These are phyloP conservation scores for Russula olivacea DNA, from an alignment of 768 basidiomycete genomes.

Conservation along the genomic window DNA sequence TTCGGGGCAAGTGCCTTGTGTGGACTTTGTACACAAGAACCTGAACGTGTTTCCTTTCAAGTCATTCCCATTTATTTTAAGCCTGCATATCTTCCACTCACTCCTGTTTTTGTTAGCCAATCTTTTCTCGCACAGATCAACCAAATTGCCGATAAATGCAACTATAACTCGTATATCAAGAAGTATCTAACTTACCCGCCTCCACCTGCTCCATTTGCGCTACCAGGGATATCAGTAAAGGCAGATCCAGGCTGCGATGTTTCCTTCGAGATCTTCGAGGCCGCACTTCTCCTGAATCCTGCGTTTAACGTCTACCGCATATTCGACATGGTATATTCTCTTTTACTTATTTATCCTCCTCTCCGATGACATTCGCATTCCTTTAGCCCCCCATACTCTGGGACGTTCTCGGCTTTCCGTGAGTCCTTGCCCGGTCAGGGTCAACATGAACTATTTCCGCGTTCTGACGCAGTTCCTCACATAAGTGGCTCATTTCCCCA, in stretches of 20 bases:
- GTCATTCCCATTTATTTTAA: neutral
- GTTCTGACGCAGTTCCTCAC: neutral
- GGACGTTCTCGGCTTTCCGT: constrained; percentile 26
- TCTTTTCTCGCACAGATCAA: constrained; percentile 20
- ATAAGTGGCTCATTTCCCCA: constrained; percentile 22
- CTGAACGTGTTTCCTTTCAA: constrained; percentile 19
- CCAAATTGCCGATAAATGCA: constrained; percentile 11
- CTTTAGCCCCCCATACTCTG: constrained; percentile 19
- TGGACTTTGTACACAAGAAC: constrained; percentile 16
- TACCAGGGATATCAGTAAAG: constrained; percentile 13
- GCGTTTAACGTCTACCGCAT: constrained; percentile 24
- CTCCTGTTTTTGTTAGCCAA: constrained; percentile 12
- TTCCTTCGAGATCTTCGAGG: neutral
- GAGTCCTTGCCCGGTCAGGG: neutral
- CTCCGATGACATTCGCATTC: neutral
- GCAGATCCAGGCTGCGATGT: constrained; percentile 19
- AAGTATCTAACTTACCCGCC: constrained; percentile 21
- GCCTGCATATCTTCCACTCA: neutral
- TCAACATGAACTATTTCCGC: too few relatives aligned
- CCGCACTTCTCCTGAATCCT: constrained; percentile 20
- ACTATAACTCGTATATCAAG: constrained; percentile 18
- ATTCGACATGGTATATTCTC: constrained; percentile 20
- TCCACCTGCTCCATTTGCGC: constrained; percentile 19
- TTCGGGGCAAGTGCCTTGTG: neutral
- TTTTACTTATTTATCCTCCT: too few relatives aligned